Percentiles rank a stretch among this genome's conserved stretches.
Conservation (phyloP, 179 eudicot species). For the Vitellaria paradoxa region DNA sequence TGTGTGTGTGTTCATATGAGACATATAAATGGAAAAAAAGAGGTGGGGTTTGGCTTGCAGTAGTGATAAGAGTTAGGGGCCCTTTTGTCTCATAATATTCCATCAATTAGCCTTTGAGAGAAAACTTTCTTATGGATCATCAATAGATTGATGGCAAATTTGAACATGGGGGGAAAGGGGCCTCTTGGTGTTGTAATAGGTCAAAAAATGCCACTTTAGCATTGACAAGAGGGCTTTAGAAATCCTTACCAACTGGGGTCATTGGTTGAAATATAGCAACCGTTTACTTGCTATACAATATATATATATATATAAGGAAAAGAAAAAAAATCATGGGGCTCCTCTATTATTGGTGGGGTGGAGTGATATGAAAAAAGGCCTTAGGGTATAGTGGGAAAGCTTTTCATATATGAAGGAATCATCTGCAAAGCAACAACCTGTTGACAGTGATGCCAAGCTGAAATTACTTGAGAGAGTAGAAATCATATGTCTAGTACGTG, state of each 20-base stretch:
- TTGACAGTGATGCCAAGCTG: background rate
- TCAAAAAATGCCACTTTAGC: constrained; percentile 9
- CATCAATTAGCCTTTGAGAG: constrained; percentile 21
- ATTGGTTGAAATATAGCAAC: constrained; percentile 13
- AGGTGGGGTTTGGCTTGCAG: constrained; percentile 25
- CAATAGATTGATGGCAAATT: constrained; percentile 12
- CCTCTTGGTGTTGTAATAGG: background rate
- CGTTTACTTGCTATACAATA: constrained; percentile 2
- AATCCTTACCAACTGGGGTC: constrained; percentile 21
- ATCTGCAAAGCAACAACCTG: constrained; percentile 10
- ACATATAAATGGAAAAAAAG: background rate
- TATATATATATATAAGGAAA: too few relatives aligned
- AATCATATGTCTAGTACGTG: background rate
- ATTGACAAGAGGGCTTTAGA: background rate
- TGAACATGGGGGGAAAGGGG: constrained; percentile 17
- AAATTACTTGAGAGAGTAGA: background rate
- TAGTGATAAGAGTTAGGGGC: constrained; percentile 23
- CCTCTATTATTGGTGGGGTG: constrained; percentile 19
- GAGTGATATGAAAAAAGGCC: background rate
- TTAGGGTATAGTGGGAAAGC: constrained; percentile 13
- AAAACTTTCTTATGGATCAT: constrained; percentile 4
- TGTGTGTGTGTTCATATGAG: background rate
- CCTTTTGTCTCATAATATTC: constrained; percentile 13
- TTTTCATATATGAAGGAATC: constrained; percentile 10
- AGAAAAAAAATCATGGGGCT: constrained; percentile 17